Conservation (phyloP, 1,284 basidiomycete genomes). For the Ustilago hordei region DNA sequence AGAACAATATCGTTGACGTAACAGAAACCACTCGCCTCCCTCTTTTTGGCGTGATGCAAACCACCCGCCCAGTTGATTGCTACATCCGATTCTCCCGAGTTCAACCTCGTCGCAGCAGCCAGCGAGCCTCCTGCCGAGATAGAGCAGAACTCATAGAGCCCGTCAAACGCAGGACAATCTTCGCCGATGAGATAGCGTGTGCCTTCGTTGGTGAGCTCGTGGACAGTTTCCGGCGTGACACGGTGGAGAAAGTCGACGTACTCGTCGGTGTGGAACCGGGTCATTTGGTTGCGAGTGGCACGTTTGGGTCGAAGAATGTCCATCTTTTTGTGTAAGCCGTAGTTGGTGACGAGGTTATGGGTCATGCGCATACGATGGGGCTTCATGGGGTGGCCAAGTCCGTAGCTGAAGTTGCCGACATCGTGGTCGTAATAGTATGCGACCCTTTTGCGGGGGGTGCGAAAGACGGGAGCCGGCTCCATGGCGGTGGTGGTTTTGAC, state of each 20-base stretch:
- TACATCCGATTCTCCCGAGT: constrained; percentile 86
- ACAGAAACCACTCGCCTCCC: constrained; percentile 95
- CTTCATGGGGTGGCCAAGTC: constrained; percentile 91
- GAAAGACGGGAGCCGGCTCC: constrained; percentile 57
- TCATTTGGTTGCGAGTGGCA: constrained; percentile 85
- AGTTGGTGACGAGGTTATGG: constrained; percentile 89
- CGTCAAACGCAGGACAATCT: constrained; percentile 96
- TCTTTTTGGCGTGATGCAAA: constrained; percentile 96
- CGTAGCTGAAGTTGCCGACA: constrained; percentile 85
- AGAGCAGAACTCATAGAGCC: constrained; percentile 95
- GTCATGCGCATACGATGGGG: constrained; percentile 77
- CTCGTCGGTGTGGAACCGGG: constrained; percentile 96
- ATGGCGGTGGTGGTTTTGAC: constrained; percentile 20
- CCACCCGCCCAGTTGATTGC: constrained; percentile 98
- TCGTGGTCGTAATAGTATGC: constrained; percentile 72
- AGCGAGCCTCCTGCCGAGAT: constrained; percentile 88
- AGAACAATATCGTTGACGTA: constrained; percentile 85
- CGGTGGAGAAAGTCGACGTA: constrained; percentile 90
- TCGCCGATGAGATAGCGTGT: constrained; percentile 75
- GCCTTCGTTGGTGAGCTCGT: constrained; percentile 80
- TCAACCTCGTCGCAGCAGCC: constrained; percentile 86
- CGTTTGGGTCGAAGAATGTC: constrained; percentile 85
- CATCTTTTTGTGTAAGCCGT: constrained; percentile 91
- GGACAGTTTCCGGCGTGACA: constrained; percentile 77
- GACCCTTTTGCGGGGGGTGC: constrained; percentile 51